A percentile compares a stretch with the other conserved stretches of the same genome.
phyloP scores from a whole-genome alignment of 2,329 filamentous ascomycete genomes.

The Zopfia rhizophila region DNA sequence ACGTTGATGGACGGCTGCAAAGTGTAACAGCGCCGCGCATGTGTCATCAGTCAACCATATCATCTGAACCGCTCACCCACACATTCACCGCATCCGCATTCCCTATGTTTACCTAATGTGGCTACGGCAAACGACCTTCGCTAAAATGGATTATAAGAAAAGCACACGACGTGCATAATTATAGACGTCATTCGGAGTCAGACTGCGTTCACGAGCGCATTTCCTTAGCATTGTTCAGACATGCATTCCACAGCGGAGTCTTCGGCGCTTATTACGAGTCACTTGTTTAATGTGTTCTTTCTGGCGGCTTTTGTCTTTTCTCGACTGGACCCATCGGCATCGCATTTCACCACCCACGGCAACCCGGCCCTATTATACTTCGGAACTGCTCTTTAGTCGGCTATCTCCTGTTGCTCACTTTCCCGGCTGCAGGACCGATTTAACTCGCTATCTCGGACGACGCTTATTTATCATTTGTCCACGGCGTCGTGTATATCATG shows the following conservation, averaged over 20 bases:
- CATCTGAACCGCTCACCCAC: neutral
- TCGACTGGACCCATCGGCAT: no score
- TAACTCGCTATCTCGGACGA: no score
- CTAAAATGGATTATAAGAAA: constrained; percentile 35
- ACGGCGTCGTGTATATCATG: no score
- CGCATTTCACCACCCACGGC: no score
- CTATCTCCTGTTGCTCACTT: no score
- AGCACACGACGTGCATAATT: constrained; percentile 33
- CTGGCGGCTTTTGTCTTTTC: constrained; percentile 1
- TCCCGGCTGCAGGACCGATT: no score
- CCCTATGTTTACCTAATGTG: constrained; percentile 36
- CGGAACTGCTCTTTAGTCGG: no score
- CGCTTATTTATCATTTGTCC: no score
- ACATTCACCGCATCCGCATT: constrained; percentile 23
- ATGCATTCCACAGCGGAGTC: constrained; percentile 35
- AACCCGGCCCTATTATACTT: no score
- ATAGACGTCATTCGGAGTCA: constrained; percentile 36
- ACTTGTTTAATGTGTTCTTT: constrained; percentile 1
- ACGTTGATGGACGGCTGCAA: constrained; percentile 68
- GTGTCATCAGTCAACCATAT: neutral
- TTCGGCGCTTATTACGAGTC: constrained; percentile 23
- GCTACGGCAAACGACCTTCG: constrained; percentile 42
- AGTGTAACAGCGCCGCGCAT: neutral
- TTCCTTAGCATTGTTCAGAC: constrained; percentile 31
- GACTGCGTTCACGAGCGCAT: constrained; percentile 14